Percentiles rank a stretch among this genome's conserved stretches.
Conservation (phyloP, 805 yeast genomes). For the Wilhelminamyces savonicus region DNA sequence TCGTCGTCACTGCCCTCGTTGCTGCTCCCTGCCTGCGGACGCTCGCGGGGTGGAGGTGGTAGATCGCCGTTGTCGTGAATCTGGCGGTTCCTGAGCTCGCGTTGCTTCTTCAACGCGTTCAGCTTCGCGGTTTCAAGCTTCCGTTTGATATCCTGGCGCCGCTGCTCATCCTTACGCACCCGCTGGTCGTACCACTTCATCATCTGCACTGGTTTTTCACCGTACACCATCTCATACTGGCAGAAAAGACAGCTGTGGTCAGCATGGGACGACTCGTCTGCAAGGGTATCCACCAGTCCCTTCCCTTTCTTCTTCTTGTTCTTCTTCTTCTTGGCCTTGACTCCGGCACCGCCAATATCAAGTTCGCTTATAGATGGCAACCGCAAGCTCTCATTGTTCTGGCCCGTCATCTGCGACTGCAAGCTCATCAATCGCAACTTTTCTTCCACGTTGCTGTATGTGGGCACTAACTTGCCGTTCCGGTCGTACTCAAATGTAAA, state of each 20-base stretch:
- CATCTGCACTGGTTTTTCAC: slow-evolving; percentile 44
- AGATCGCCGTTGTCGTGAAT: too few relatives aligned
- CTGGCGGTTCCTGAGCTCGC: too few relatives aligned
- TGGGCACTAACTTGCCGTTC: slow-evolving; percentile 35
- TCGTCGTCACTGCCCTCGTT: too few relatives aligned
- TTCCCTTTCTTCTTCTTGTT: not conserved
- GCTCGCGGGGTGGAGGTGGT: too few relatives aligned
- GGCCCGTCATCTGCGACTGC: slow-evolving; percentile 10
- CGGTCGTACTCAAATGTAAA: slow-evolving; percentile 40
- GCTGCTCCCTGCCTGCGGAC: too few relatives aligned
- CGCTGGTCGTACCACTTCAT: slow-evolving; percentile 43
- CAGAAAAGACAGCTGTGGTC: slow-evolving; percentile 41
- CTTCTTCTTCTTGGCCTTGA: slow-evolving; percentile 1
- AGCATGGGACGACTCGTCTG: not conserved
- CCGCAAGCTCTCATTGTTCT: too few relatives aligned
- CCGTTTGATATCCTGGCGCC: slow-evolving; percentile 27
- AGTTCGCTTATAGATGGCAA: too few relatives aligned
- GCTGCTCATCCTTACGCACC: slow-evolving; percentile 21
- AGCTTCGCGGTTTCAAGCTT: slow-evolving; percentile 33
- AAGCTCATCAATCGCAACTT: slow-evolving; percentile 28
- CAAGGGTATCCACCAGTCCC: not conserved
- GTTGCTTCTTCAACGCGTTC: slow-evolving; percentile 19
- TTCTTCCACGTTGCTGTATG: slow-evolving; percentile 32
- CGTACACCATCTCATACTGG: slow-evolving; percentile 47
- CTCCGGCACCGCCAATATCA: slow-evolving; percentile 4